phyloP scores from a whole-genome alignment of 2,329 filamentous ascomycete genomes.

The Aspergillus pseudoterreus region DNA sequence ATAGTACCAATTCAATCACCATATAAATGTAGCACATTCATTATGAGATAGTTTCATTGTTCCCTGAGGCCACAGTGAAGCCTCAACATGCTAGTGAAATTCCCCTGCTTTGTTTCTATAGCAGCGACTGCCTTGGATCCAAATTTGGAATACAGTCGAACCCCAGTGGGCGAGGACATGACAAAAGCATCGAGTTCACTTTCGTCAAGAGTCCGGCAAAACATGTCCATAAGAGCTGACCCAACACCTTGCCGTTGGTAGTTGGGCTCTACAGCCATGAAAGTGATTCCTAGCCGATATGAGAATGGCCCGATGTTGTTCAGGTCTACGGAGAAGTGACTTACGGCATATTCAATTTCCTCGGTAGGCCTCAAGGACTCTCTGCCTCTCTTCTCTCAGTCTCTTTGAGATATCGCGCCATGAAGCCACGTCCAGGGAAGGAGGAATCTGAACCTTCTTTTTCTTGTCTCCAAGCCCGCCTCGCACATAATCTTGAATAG shows the following conservation, averaged over 20 bases:
- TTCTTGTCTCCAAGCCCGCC: not conserved
- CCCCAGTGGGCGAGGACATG: not conserved
- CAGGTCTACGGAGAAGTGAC: not conserved
- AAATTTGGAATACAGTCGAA: not conserved
- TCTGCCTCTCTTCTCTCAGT: conserved; percentile 4
- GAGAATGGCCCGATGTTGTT: too few species aligned
- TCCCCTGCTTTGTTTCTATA: not conserved
- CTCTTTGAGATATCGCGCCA: conserved; percentile 4
- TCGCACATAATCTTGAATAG: not conserved
- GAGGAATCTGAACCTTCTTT: conserved; percentile 1
- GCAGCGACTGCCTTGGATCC: not conserved
- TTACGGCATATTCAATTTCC: conserved; percentile 5
- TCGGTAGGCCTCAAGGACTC: not conserved
- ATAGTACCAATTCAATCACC: too few species aligned
- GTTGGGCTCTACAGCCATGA: not conserved
- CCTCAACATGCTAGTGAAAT: not conserved
- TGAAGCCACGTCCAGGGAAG: conserved; percentile 2
- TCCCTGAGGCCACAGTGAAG: not conserved
- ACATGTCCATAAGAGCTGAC: conserved; percentile 14
- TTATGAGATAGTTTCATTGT: not conserved
- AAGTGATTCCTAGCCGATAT: not conserved
- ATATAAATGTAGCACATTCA: too few species aligned
- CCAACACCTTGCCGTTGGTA: conserved; percentile 3
- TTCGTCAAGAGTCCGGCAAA: conserved; percentile 16
- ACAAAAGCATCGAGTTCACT: conserved; percentile 6